Percentiles rank a stretch among this genome's conserved stretches.
These are phyloP conservation scores for Crotalaria pallida DNA, from an alignment of 306 rosid genomes.

Conservation along the genomic window DNA sequence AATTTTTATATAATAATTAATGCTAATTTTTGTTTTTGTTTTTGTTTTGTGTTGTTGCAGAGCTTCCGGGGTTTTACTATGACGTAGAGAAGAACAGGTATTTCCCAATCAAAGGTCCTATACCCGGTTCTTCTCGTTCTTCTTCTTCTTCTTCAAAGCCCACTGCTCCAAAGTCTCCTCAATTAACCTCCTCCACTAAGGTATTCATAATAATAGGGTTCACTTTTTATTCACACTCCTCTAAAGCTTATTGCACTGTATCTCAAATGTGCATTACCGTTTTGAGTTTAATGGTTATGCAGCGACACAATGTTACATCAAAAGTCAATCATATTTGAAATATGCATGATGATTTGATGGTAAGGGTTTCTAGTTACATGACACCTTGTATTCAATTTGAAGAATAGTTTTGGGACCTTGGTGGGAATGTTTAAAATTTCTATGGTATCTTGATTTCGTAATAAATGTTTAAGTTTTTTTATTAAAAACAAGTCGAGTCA, in stretches of 20 bases:
- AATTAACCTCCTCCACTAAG: conserved; percentile 33
- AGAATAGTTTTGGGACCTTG: neutral
- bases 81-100: conserved; percentile 75
- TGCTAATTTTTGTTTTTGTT: neutral
- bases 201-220: too few relatives aligned
- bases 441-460: neutral
- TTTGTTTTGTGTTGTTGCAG: too few relatives aligned
- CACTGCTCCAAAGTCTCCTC: conserved; percentile 6
- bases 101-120: conserved; percentile 76
- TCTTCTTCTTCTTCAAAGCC: conserved; percentile 37
- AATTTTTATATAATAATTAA: neutral
- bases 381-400: neutral
- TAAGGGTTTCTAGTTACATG: neutral
- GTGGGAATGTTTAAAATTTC: too few relatives aligned
- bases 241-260: too few relatives aligned
- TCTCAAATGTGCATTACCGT: too few relatives aligned
- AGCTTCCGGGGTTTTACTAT: conserved; percentile 80
- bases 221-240: too few relatives aligned
- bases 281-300: too few relatives aligned
- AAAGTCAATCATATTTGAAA: too few relatives aligned
- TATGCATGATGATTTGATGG: neutral
- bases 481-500: neutral
- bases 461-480: neutral
- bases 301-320: too few relatives aligned
- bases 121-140: conserved; percentile 60